Evolutionary conservation across 331 rosid genomes (phyloP).

Genomic region (Arachis monticola): DNA sequence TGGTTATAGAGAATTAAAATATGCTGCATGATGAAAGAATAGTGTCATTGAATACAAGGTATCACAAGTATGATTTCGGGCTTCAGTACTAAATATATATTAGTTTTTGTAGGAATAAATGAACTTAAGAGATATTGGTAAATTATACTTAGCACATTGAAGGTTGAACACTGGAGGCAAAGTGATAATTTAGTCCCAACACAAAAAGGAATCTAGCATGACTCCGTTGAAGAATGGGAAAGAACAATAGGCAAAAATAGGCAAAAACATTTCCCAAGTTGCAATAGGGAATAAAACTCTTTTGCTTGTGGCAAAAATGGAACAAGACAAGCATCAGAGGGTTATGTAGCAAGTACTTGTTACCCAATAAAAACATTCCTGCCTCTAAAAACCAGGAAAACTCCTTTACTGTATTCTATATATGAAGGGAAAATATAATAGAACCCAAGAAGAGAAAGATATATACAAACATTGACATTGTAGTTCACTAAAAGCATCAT

Average conservation of each 20-base stretch:
- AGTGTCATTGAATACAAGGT: slow-evolving; percentile 14
- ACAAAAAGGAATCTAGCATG: slow-evolving; percentile 2
- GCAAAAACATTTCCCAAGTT: slow-evolving; percentile 9
- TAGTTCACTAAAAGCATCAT: slow-evolving; percentile 29
- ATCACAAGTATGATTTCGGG: slow-evolving; percentile 23
- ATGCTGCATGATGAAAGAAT: background rate
- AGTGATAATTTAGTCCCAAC: slow-evolving; percentile 22
- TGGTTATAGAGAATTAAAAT: slow-evolving; percentile 6
- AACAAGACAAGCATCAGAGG: slow-evolving; percentile 11
- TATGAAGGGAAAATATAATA: background rate
- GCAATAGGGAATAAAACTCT: slow-evolving; percentile 13
- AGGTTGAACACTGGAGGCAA: slow-evolving; percentile 10
- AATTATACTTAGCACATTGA: slow-evolving; percentile 18
- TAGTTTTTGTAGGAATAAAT: background rate
- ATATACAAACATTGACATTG: background rate
- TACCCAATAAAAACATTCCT: background rate
- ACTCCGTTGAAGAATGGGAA: background rate
- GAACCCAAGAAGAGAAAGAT: background rate
- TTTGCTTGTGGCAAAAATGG: slow-evolving; percentile 20
- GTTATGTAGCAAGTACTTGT: slow-evolving; percentile 12
- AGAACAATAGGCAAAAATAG: background rate
- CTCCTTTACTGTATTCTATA: background rate
- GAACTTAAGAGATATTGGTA: background rate
- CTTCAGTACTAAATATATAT: background rate
- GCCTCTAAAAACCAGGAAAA: background rate